These are phyloP conservation scores for Annulohypoxylon bovei DNA, from an alignment of 495 filamentous ascomycete species.

Conservation along the genomic window DNA sequence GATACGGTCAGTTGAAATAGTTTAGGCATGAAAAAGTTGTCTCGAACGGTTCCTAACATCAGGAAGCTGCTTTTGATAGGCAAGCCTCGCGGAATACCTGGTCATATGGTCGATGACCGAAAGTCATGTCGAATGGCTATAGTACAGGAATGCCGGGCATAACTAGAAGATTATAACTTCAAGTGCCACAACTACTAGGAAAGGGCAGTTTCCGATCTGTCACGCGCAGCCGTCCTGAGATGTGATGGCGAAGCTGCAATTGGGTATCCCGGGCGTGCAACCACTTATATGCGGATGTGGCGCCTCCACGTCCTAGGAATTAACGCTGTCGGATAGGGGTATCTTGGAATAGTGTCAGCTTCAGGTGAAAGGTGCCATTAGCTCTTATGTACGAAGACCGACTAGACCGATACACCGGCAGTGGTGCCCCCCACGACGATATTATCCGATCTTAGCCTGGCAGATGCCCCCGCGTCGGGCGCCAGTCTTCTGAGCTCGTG, in stretches of 20 bases:
- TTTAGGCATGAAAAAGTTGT: not conserved
- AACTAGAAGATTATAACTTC: conserved; percentile 19
- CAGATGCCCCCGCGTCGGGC: conserved; percentile 36
- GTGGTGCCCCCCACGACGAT: conserved; percentile 38
- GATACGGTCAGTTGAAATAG: conserved; percentile 19
- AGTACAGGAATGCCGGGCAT: conserved; percentile 21
- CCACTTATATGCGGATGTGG: conserved; percentile 28
- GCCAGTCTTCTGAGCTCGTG: conserved; percentile 30
- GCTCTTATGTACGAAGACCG: conserved; percentile 23
- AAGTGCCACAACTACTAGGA: conserved; percentile 28
- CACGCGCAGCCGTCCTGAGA: conserved; percentile 36
- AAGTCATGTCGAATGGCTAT: conserved; percentile 11
- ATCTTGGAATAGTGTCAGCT: conserved; percentile 32
- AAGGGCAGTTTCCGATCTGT: conserved; percentile 29
- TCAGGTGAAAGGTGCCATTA: conserved; percentile 9
- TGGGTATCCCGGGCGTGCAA: conserved; percentile 19
- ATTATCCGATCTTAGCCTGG: conserved; percentile 45
- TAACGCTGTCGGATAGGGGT: conserved; percentile 39
- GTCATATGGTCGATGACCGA: conserved; percentile 25
- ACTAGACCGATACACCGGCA: conserved; percentile 18
- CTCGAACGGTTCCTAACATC: not conserved
- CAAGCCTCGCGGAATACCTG: conserved; percentile 9
- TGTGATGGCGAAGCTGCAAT: conserved; percentile 33
- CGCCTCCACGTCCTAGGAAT: conserved; percentile 18
- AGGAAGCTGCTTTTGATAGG: conserved; percentile 28